Evolutionary conservation across 768 basidiomycete genomes (phyloP).

Genomic region (Tricholoma bakamatsutake): DNA sequence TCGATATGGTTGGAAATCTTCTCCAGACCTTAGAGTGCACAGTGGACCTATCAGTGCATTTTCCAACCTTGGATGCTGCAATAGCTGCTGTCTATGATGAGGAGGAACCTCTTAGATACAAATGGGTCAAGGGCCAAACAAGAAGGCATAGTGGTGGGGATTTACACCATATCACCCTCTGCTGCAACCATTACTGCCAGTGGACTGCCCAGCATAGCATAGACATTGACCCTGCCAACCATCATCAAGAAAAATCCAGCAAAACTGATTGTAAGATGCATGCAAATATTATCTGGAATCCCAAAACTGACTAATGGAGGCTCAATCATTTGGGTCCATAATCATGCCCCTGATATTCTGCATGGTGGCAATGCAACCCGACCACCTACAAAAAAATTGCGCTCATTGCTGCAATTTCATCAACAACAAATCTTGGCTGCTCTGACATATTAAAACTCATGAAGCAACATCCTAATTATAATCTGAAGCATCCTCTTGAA

Average conservation of each 20-base stretch:
- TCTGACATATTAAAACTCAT: slow-evolving; percentile 10
- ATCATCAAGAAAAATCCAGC: slow-evolving; percentile 9
- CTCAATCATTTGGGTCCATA: slow-evolving; percentile 18
- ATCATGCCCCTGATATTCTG: slow-evolving; percentile 20
- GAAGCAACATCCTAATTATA: slow-evolving; percentile 1
- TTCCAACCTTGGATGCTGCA: slow-evolving; percentile 8
- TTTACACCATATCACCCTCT: slow-evolving; percentile 10
- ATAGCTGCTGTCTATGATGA: not conserved
- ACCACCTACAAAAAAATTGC: slow-evolving; percentile 17
- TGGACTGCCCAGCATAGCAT: not conserved
- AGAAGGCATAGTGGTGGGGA: slow-evolving; percentile 3
- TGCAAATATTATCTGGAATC: slow-evolving; percentile 13
- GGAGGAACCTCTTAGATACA: slow-evolving; percentile 7
- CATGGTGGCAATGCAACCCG: slow-evolving; percentile 10
- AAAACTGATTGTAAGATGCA: slow-evolving; percentile 17
- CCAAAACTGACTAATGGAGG: slow-evolving; percentile 3
- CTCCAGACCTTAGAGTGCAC: no score
- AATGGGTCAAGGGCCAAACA: slow-evolving; percentile 14
- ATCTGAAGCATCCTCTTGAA: slow-evolving; percentile 13
- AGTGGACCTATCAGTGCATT: no score
- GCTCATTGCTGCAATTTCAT: slow-evolving; percentile 8
- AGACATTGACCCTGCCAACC: slow-evolving; percentile 17
- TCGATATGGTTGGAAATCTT: no score
- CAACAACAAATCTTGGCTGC: slow-evolving; percentile 9
- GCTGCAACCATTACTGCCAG: slow-evolving; percentile 13